Evolutionary conservation across 805 yeast species (phyloP).

Genomic region (Ascoidea asiatica): DNA sequence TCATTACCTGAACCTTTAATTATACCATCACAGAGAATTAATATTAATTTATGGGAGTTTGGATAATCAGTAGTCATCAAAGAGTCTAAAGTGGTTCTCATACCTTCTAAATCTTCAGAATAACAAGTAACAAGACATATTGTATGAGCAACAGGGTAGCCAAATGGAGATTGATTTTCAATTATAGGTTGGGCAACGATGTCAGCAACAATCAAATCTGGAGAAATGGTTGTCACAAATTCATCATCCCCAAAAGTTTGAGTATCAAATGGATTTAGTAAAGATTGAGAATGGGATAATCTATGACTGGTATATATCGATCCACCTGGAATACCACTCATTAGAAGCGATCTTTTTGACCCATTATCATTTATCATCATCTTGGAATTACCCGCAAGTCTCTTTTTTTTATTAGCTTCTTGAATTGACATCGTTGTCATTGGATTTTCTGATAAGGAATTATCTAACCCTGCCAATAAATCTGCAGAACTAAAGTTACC

Average conservation of each 20-base stretch:
- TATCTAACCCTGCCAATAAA: too few relatives aligned
- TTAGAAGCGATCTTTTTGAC: neutral
- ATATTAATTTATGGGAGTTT: conserved; percentile 78
- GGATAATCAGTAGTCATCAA: conserved; percentile 92
- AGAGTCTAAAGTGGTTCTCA: conserved; percentile 84
- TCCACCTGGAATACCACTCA: neutral
- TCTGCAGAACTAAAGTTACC: conserved; percentile 20
- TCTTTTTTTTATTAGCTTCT: neutral
- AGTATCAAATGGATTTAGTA: conserved; percentile 8
- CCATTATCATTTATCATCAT: neutral
- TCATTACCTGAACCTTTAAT: conserved; percentile 93
- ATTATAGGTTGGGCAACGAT: conserved; percentile 90
- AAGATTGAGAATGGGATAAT: conserved; percentile 3
- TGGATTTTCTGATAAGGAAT: conserved; percentile 7
- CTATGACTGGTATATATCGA: conserved; percentile 7
- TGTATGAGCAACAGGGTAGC: conserved; percentile 63
- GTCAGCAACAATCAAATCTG: conserved; percentile 56
- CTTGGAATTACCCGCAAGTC: too few relatives aligned
- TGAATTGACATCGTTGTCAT: conserved; percentile 10
- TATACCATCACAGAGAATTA: conserved; percentile 85
- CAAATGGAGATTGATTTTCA: conserved; percentile 68
- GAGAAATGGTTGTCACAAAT: conserved; percentile 34
- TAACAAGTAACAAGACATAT: conserved; percentile 83
- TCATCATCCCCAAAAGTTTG: conserved; percentile 10
- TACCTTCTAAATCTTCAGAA: conserved; percentile 80